Evolutionary conservation across 805 yeast genomes (phyloP).

Genomic region (Wickerhamomyces canadensis): DNA sequence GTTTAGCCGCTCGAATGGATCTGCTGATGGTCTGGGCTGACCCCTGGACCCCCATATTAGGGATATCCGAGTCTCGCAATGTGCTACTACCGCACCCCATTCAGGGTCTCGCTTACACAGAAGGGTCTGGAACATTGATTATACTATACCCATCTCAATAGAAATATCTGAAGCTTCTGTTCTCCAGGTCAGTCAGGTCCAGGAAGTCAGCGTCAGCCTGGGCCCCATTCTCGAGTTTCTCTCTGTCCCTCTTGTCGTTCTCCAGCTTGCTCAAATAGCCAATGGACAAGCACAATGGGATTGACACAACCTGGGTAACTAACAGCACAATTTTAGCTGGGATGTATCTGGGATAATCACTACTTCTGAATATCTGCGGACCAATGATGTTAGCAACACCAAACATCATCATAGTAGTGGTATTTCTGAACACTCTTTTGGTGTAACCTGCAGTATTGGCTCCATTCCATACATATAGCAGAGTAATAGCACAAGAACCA

Average conservation of each 20-base stretch:
- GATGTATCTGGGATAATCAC: constrained; percentile 43
- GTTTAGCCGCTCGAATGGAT: too few relatives aligned
- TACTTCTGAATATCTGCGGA: constrained; percentile 51
- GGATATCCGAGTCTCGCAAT: too few relatives aligned
- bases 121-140: too few relatives aligned
- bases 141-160: too few relatives aligned
- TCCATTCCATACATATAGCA: constrained; percentile 52
- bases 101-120: too few relatives aligned
- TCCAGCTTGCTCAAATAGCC: constrained; percentile 38
- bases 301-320: constrained; percentile 42
- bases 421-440: constrained; percentile 45
- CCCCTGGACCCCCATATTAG: too few relatives aligned
- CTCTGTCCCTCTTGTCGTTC: constrained; percentile 41
- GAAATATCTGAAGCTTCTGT: background rate
- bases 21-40: too few relatives aligned
- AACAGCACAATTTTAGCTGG: constrained; percentile 55
- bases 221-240: background rate
- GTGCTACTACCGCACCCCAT: too few relatives aligned
- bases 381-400: constrained; percentile 53
- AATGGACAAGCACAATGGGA: constrained; percentile 34
- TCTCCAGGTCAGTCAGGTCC: constrained; percentile 1
- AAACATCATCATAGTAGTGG: constrained; percentile 46
- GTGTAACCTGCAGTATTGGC: constrained; percentile 57
- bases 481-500: constrained; percentile 49
- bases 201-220: background rate